Conservation (phyloP, 106 monocot species). For the Triglochin maritima region DNA sequence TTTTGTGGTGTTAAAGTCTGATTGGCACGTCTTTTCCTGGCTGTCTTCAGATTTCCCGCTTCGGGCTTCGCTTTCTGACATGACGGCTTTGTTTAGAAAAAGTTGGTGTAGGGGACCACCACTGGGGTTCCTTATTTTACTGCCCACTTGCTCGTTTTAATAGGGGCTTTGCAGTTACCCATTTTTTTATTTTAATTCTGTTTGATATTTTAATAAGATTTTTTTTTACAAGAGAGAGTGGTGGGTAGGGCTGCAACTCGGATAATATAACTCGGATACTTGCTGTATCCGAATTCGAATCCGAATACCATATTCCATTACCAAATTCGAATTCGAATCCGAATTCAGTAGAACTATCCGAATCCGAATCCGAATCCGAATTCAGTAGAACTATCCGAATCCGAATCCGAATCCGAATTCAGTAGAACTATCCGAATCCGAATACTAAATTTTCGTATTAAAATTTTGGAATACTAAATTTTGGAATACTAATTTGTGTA, state of each 20-base stretch:
- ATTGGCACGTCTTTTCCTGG: not conserved
- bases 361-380: not conserved
- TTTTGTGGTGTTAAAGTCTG: not conserved
- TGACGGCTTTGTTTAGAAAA: conserved; percentile 2
- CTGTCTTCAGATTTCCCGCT: conserved; percentile 10
- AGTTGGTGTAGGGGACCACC: too few relatives aligned
- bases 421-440: conserved; percentile 32
- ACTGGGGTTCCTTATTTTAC: too few relatives aligned
- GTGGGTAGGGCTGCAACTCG: not conserved
- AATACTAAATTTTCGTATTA: not conserved
- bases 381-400: not conserved
- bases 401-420: not conserved
- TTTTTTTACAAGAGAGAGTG: conserved; percentile 15
- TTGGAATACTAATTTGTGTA: not conserved
- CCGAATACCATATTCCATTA: too few relatives aligned
- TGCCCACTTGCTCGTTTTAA: too few relatives aligned
- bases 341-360: not conserved
- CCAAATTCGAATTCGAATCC: too few relatives aligned
- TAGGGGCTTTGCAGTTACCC: too few relatives aligned
- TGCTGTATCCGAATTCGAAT: too few relatives aligned
- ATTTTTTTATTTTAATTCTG: too few relatives aligned
- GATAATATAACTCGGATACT: too few relatives aligned
- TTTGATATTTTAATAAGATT: too few relatives aligned
- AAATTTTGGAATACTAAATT: not conserved
- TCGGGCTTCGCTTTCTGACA: conserved; percentile 11